Conservation (phyloP, 2,329 filamentous ascomycete species). For the Dactylonectria estremocensis region DNA sequence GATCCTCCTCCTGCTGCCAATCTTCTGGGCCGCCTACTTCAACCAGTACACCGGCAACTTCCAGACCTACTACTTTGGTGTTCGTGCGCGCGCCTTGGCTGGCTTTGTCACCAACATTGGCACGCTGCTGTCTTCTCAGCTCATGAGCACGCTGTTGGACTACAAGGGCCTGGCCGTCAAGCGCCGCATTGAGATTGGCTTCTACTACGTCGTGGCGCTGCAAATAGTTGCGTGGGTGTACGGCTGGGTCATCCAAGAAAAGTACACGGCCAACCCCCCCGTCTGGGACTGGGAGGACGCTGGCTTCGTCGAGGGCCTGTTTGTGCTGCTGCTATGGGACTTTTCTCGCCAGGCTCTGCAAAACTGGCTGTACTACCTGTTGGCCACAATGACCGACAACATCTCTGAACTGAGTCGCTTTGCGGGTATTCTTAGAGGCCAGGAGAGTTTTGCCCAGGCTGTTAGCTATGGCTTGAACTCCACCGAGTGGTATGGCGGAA, state of each 20-base stretch:
- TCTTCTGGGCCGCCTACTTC: constrained; percentile 29
- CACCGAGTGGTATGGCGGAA: constrained; percentile 54
- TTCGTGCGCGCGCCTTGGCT: constrained; percentile 27
- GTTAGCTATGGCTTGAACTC: constrained; percentile 59
- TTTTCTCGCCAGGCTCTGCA: constrained; percentile 68
- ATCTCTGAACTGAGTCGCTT: constrained; percentile 65
- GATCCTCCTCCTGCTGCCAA: constrained; percentile 12
- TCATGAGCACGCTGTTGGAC: constrained; percentile 25
- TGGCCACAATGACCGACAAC: constrained; percentile 69
- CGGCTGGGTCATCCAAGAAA: constrained; percentile 67
- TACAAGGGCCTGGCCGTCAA: constrained; percentile 22
- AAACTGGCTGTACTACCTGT: constrained; percentile 70
- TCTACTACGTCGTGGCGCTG: constrained; percentile 61
- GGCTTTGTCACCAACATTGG: constrained; percentile 25
- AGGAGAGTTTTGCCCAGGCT: constrained; percentile 59
- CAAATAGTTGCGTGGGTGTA: constrained; percentile 67
- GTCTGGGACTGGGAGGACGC: constrained; percentile 58
- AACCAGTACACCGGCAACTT: constrained; percentile 26
- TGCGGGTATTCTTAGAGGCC: constrained; percentile 57
- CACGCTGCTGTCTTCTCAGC: constrained; percentile 21
- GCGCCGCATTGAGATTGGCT: constrained; percentile 59
- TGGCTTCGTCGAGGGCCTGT: constrained; percentile 63
- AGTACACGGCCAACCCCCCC: constrained; percentile 61
- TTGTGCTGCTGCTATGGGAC: constrained; percentile 64
- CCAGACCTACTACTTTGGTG: constrained; percentile 27